Conservation (phyloP, 805 yeast species). For the Teunomyces aglyptinius region DNA sequence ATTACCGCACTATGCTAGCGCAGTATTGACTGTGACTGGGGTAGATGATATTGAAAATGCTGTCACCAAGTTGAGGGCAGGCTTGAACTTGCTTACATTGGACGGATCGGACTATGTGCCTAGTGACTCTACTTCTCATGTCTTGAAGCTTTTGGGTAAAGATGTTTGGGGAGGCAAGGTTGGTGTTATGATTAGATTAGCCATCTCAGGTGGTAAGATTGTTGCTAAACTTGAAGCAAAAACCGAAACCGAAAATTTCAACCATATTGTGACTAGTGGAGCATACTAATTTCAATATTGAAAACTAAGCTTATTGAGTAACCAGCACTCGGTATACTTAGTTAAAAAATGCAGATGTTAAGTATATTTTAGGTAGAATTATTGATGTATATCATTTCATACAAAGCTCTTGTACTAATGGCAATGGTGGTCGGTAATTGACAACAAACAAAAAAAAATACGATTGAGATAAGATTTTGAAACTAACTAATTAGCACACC, state of each 20-base stretch:
- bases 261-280: conserved; percentile 50
- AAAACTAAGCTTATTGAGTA: neutral
- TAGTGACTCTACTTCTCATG: conserved; percentile 59
- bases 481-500: too few species aligned
- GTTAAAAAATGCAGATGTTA: neutral
- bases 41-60: conserved; percentile 35
- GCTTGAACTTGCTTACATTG: conserved; percentile 56
- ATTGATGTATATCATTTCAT: neutral
- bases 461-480: too few species aligned
- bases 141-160: conserved; percentile 80
- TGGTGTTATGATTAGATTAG: conserved; percentile 49
- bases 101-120: conserved; percentile 71
- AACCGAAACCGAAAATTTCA: conserved; percentile 46
- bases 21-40: conserved; percentile 63
- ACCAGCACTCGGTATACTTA: neutral
- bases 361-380: neutral
- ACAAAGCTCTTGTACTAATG: neutral
- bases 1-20: conserved; percentile 56
- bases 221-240: conserved; percentile 56
- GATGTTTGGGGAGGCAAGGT: conserved; percentile 60
- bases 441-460: neutral
- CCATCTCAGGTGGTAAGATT: conserved; percentile 53
- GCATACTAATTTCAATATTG: conserved; percentile 7
- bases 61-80: conserved; percentile 50
- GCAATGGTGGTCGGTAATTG: neutral